Evolutionary conservation across 1,284 basidiomycete species (phyloP).

Genomic region (Tranzscheliella williamsii): DNA sequence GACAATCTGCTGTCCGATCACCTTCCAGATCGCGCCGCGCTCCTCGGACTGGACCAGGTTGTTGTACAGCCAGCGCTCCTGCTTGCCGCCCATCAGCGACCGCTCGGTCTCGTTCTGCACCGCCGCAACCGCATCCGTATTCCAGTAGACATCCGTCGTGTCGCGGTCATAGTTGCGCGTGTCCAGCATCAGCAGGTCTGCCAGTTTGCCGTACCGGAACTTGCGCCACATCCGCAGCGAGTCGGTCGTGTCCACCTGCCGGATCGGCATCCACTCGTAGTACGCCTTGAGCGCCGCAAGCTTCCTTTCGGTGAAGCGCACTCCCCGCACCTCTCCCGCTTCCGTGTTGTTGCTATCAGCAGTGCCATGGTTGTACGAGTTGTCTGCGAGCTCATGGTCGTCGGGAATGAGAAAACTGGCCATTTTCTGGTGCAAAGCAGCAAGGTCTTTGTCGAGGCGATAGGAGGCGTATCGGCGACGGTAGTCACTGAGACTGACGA

Average conservation of each 20-base stretch:
- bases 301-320: constrained; percentile 69
- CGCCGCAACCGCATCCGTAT: constrained; percentile 62
- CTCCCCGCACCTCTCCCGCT: constrained; percentile 60
- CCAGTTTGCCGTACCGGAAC: constrained; percentile 60
- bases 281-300: constrained; percentile 70
- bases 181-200: constrained; percentile 65
- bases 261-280: constrained; percentile 74
- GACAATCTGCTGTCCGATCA: constrained; percentile 65
- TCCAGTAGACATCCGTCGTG: constrained; percentile 70
- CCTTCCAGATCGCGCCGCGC: constrained; percentile 67
- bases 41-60: constrained; percentile 64
- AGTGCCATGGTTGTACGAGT: constrained; percentile 70
- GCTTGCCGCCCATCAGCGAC: constrained; percentile 66
- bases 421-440: constrained; percentile 9
- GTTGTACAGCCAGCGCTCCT: constrained; percentile 69
- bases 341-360: constrained; percentile 70
- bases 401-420: constrained; percentile 62
- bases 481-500: constrained; percentile 70
- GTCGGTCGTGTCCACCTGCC: constrained; percentile 69
- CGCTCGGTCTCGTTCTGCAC: constrained; percentile 43
- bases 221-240: constrained; percentile 72
- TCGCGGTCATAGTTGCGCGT: constrained; percentile 71
- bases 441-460: constrained; percentile 41
- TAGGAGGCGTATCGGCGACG: constrained; percentile 69
- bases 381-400: constrained; percentile 71